Conservation (phyloP, 768 basidiomycete species). For the Agrocybe chaxingu region DNA sequence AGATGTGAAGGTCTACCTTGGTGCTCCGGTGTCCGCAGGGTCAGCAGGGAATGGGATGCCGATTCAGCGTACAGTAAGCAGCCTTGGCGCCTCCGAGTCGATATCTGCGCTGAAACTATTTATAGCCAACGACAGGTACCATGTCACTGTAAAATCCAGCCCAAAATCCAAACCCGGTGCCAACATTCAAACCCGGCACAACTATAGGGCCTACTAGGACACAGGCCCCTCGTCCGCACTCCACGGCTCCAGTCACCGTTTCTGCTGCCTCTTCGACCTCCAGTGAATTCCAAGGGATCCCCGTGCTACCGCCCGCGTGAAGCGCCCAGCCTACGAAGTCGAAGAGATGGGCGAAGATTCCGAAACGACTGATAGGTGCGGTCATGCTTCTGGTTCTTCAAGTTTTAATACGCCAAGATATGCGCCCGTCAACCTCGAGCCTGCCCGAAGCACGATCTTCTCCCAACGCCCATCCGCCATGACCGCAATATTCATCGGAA, state of each 20-base stretch:
- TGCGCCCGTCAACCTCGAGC: background rate
- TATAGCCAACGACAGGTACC: conserved; percentile 55
- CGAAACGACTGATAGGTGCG: conserved; percentile 7
- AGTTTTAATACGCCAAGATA: conserved; percentile 10
- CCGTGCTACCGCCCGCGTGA: conserved; percentile 29
- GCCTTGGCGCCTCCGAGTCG: background rate
- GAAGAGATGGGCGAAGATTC: conserved; percentile 8
- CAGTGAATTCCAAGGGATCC: conserved; percentile 22
- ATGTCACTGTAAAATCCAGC: conserved; percentile 49
- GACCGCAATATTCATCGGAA: too few relatives aligned
- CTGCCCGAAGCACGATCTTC: too few relatives aligned
- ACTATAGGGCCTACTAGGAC: too few relatives aligned
- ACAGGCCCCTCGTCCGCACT: background rate
- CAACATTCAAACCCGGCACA: background rate
- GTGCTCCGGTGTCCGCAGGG: conserved; percentile 48
- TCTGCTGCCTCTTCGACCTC: conserved; percentile 1
- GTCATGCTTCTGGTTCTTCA: conserved; percentile 30
- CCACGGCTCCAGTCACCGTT: conserved; percentile 6
- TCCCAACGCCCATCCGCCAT: too few relatives aligned
- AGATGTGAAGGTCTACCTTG: conserved; percentile 59
- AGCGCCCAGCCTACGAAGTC: conserved; percentile 22
- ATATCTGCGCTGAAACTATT: background rate
- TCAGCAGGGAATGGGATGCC: conserved; percentile 49
- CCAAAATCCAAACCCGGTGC: conserved; percentile 4
- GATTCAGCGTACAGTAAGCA: conserved; percentile 38